These are phyloP conservation scores for Pleurotus giganteus DNA, from an alignment of 768 basidiomycete genomes.

Conservation along the genomic window DNA sequence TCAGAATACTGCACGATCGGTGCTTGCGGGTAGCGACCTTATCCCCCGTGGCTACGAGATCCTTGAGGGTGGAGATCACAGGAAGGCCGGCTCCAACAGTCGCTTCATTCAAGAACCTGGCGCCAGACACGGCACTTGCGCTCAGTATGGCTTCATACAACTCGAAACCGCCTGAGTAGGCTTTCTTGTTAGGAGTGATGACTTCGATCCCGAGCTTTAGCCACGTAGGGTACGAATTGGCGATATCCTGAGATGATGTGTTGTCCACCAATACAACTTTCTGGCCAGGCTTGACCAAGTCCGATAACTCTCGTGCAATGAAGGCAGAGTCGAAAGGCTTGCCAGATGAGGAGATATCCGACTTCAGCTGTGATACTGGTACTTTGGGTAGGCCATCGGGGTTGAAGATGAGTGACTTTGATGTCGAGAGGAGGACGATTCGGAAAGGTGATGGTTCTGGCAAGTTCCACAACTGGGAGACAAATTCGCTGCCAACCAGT, in stretches of 20 bases:
- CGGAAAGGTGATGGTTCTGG: constrained; percentile 57
- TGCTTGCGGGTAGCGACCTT: constrained; percentile 45
- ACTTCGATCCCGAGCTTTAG: constrained; percentile 78
- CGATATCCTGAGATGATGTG: constrained; percentile 83
- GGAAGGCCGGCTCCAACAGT: constrained; percentile 97
- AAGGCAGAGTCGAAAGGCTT: constrained; percentile 48
- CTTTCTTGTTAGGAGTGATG: constrained; percentile 98
- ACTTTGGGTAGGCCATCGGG: constrained; percentile 39
- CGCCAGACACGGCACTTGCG: constrained; percentile 56
- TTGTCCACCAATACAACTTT: constrained; percentile 84
- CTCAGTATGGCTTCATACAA: constrained; percentile 69
- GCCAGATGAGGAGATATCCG: constrained; percentile 31
- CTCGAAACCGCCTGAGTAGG: constrained; percentile 68
- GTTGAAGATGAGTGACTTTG: constrained; percentile 56
- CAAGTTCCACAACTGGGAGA: constrained; percentile 74
- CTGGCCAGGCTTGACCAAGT: constrained; percentile 43
- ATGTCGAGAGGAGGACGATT: constrained; percentile 69
- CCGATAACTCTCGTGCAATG: constrained; percentile 44
- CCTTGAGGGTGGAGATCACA: constrained; percentile 87
- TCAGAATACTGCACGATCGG: not conserved
- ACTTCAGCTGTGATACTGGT: constrained; percentile 31
- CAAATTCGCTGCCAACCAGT: constrained; percentile 86
- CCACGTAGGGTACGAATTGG: constrained; percentile 78
- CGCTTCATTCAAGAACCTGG: constrained; percentile 79
- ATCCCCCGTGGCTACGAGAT: constrained; percentile 90